These are phyloP conservation scores for Neonectria sp. DNA, from an alignment of 2,329 filamentous ascomycete species.

Conservation along the genomic window DNA sequence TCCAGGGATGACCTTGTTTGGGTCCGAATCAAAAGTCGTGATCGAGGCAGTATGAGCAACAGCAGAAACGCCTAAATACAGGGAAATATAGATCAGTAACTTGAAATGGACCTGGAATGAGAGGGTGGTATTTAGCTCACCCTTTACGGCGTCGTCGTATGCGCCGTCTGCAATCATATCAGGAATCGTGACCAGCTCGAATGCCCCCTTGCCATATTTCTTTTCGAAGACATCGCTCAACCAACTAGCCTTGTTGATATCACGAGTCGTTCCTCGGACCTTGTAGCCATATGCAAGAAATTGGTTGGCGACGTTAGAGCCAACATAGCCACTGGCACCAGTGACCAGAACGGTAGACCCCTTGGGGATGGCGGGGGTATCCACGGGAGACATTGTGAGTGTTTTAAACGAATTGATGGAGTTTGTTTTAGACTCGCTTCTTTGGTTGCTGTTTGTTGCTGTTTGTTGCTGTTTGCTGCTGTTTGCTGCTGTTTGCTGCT, in stretches of 20 bases:
- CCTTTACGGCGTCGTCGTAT: conserved; percentile 48
- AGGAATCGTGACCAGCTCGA: conserved; percentile 52
- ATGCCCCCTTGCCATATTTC: conserved; percentile 49
- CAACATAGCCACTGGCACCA: conserved; percentile 58
- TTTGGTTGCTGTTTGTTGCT: no score
- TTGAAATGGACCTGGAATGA: no score
- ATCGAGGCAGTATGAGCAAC: conserved; percentile 57
- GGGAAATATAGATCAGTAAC: background rate
- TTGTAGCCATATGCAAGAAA: conserved; percentile 55
- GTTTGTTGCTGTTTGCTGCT: background rate
- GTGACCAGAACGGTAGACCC: conserved; percentile 56
- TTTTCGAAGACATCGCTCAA: conserved; percentile 46
- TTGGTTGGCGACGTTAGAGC: conserved; percentile 54
- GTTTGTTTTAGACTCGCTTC: background rate
- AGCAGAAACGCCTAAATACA: conserved; percentile 39
- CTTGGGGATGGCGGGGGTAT: conserved; percentile 10
- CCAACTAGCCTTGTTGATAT: conserved; percentile 50
- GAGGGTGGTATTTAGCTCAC: background rate
- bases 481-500: background rate
- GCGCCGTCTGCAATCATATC: conserved; percentile 48
- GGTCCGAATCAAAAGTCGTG: conserved; percentile 51
- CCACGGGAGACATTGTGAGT: background rate
- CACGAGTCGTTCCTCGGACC: conserved; percentile 60
- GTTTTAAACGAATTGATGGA: background rate
- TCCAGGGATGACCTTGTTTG: conserved; percentile 55